Evolutionary conservation across 2,329 filamentous ascomycete genomes (phyloP), one percentile per base, ranked within the genome.

Genomic region (Thelonectria discophora): DNA sequence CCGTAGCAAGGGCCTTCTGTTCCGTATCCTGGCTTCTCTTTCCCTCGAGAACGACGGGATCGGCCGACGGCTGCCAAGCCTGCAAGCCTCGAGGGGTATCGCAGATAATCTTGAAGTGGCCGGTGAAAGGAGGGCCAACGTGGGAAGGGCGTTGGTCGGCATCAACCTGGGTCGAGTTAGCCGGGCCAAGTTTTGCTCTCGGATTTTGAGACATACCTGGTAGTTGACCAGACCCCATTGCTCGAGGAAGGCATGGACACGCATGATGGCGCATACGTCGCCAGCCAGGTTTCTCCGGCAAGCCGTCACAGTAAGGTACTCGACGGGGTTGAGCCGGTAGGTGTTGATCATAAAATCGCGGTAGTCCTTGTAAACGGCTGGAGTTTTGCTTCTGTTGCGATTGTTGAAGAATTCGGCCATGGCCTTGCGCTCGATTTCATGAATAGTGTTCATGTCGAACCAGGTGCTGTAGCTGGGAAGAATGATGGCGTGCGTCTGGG

Each of bases 341-440:
- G 95, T 98, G 81, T 99, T 99, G 81, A 99, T 93, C 95, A 99
- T 99, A 75, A 99, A 99, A 75, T 99, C 95, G 70, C 95, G 90
- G 79, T 99, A 99, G 75, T 99, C 95, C 79, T 98, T 98, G 83
- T 99, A 99, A 20, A 98, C 92, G 50, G 93, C 90, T 1, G 93
- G 91, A 0, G 95, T 99, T 81, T 99, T 99, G 88, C 95, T 98
- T 72, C 95, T 90, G 79, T 99, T 99, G 62, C 95, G 88, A 77
- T 89, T 94, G 81, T 99, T 99, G 86, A 99, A 99, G 80, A 98
- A 99, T 77, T 99, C 95, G 18, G 94, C 93, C 68, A 99, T 85
- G 8, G 93, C 93, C 79, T 97, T 99, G 75, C 90, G 91, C 81
- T 99, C 95, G 71, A 97, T 91, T 63, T 88, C 87, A 78, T 97